These are phyloP conservation scores for Paxillus rubicundulus DNA, from an alignment of 768 basidiomycete genomes.

Conservation along the genomic window DNA sequence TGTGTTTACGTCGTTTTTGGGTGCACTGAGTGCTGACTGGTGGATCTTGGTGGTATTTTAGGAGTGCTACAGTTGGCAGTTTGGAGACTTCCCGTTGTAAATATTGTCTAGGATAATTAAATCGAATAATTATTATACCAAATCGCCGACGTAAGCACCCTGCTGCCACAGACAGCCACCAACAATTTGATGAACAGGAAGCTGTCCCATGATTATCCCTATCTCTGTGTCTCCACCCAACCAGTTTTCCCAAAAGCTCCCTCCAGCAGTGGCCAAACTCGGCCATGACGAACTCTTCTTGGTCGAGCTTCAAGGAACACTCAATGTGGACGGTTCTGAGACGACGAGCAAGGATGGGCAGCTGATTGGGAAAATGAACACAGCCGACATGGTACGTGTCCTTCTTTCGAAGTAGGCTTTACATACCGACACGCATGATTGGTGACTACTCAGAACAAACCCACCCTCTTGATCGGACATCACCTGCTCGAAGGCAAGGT, in stretches of 20 bases:
- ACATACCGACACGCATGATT: neutral
- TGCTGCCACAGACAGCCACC: neutral
- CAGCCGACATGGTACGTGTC: constrained; percentile 58
- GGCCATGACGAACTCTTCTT: constrained; percentile 79
- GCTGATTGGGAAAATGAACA: constrained; percentile 72
- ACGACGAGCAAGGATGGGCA: constrained; percentile 59
- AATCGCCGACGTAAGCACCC: no score
- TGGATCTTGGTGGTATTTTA: constrained; percentile 18
- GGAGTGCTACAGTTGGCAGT: constrained; percentile 76
- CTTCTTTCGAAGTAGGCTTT: neutral
- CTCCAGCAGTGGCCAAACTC: constrained; percentile 63
- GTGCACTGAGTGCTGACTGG: neutral
- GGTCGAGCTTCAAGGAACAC: constrained; percentile 83
- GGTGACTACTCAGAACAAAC: constrained; percentile 53
- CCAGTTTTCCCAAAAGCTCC: constrained; percentile 44
- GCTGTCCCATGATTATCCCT: constrained; percentile 60
- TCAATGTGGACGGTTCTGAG: constrained; percentile 62
- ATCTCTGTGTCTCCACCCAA: constrained; percentile 40
- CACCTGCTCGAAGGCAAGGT: constrained; percentile 90
- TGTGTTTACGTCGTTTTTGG: neutral
- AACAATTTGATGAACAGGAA: neutral
- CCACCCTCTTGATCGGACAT: constrained; percentile 80
- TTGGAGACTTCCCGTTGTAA: constrained; percentile 42
- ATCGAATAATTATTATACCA: no score
- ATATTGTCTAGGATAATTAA: no score